Conservation (phyloP, 2,329 filamentous ascomycete genomes). For the Trichoderma oligosporum region DNA sequence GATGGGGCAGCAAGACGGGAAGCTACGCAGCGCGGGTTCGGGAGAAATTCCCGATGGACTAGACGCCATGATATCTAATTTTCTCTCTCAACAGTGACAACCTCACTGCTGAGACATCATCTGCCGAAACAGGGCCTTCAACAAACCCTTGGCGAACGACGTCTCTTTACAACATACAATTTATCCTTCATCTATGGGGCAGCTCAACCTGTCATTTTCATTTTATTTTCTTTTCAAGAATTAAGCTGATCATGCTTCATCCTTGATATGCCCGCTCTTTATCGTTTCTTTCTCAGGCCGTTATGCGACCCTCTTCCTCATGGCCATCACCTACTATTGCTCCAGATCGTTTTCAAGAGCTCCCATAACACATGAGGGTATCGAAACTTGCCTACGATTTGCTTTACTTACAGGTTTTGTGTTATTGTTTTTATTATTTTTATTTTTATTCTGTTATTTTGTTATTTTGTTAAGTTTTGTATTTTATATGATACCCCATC, state of each 20-base stretch:
- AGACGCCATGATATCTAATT: slow-evolving; percentile 17
- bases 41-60: slow-evolving; percentile 38
- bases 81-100: not conserved
- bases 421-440: slow-evolving; percentile 15
- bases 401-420: not conserved
- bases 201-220: slow-evolving; percentile 40
- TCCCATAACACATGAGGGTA: slow-evolving; percentile 12
- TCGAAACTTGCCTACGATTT: not conserved
- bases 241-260: slow-evolving; percentile 12
- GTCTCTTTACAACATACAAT: not conserved
- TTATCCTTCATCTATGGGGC: slow-evolving; percentile 23
- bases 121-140: slow-evolving; percentile 28
- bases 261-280: not conserved
- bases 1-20: slow-evolving; percentile 61
- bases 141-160: slow-evolving; percentile 23
- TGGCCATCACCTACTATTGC: slow-evolving; percentile 40
- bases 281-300: not conserved
- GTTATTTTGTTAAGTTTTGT: slow-evolving; percentile 25
- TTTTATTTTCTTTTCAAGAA: slow-evolving; percentile 9
- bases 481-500: slow-evolving; percentile 42
- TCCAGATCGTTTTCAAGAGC: slow-evolving; percentile 18
- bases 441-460: slow-evolving; percentile 16
- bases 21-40: slow-evolving; percentile 55
- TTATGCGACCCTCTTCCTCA: not conserved
- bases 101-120: not conserved